Evolutionary conservation across 2,329 filamentous ascomycete genomes (phyloP), one percentile per base, ranked within the genome.

Genomic region (Xylariaceae sp.): DNA sequence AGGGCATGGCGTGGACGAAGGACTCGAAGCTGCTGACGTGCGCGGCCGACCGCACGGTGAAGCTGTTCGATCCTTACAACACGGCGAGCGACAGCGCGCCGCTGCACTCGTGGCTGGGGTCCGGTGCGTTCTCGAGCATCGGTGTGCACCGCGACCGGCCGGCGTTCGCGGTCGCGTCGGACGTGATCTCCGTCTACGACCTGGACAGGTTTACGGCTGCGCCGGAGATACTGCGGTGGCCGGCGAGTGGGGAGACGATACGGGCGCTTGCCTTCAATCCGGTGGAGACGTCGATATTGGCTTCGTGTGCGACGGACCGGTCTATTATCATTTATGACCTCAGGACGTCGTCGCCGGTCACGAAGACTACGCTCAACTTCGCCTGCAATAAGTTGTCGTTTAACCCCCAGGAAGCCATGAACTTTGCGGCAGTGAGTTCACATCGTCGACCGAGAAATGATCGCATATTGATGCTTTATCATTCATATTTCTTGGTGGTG

Each of bases 351-450:
- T 87, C 83, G 29, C 87, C 93, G 9, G 73, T 97, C 15, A 78
- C 86, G 49, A 90, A 90, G 60, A 84, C 87, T 1, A 76, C 89
- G 11, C 78, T 97, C 51, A 87, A 79, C 39, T 85, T 98, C 52
- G 81, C 89, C 29, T 85, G 81, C 44, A 96, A 95, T 68, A 78
- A 83, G 37, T 76, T 96, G 39, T 77, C 85, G 33, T 98, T 91
- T 89, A 96, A 96, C 53, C 93, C 93, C 0, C 93, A 96, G 84
- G 90, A 95, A 64, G 87, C 89, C 7, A 95, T 95, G 73, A 95
- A 97, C 68, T 84, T 97, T 59, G 91, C 89, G 13, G 82, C 90
- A 6, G 22, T 26, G 11, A 26, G 22, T 26, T 26, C 6, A 6
- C 22, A 26, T 6, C 11, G 22, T 6, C 22, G 22, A 26, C 11